Conservation (phyloP, 306 rosid genomes). For the Purshia tridentata region DNA sequence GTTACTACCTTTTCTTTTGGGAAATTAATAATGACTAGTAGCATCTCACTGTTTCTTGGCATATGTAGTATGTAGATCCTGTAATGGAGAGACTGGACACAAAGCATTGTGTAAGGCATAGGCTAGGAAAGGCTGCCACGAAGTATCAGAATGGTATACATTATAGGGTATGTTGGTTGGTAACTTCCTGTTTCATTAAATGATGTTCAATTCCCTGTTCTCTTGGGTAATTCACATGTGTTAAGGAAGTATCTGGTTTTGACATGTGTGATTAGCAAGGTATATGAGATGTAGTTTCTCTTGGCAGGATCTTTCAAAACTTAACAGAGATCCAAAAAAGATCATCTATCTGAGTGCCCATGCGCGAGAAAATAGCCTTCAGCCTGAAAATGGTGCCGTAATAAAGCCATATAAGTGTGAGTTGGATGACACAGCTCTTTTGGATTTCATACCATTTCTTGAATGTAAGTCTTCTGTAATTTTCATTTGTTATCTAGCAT, state of each 20-base stretch:
- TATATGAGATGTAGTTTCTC: constrained; percentile 12
- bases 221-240: neutral
- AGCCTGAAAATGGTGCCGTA: constrained; percentile 74
- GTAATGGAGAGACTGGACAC: constrained; percentile 86
- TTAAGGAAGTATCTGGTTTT: neutral
- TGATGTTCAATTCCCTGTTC: constrained; percentile 5
- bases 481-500: constrained; percentile 14
- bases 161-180: constrained; percentile 64
- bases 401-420: constrained; percentile 81
- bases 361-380: constrained; percentile 80
- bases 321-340: constrained; percentile 84
- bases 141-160: constrained; percentile 89
- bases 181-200: constrained; percentile 17
- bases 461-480: constrained; percentile 61
- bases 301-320: constrained; percentile 85
- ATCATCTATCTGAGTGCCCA: constrained; percentile 88
- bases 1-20: neutral
- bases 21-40: constrained; percentile 4
- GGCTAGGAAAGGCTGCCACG: constrained; percentile 89
- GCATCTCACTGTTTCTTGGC: constrained; percentile 27
- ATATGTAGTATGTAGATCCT: constrained; percentile 87
- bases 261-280: neutral
- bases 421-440: constrained; percentile 72
- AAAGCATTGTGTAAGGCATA: constrained; percentile 75
- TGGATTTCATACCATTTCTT: constrained; percentile 92